Percentiles rank a stretch among this genome's conserved stretches.
Conservation (phyloP, 2,329 filamentous ascomycete species). For the Verticillium longisporum region DNA sequence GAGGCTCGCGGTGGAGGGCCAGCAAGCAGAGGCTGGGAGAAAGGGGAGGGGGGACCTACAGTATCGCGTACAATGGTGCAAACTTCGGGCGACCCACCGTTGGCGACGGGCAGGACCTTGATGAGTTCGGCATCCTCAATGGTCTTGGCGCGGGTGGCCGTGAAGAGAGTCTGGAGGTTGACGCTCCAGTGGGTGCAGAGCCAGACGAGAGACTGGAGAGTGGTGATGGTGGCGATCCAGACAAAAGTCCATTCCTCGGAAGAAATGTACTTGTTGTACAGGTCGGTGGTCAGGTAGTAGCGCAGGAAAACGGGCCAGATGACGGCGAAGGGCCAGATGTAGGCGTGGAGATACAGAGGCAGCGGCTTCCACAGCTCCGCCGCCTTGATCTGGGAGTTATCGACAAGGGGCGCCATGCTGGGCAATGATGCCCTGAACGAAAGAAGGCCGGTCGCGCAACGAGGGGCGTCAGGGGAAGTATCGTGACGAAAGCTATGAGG, state of each 20-base stretch:
- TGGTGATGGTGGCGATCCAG: slow-evolving; percentile 83
- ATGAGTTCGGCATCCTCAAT: slow-evolving; percentile 75
- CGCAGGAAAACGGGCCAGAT: slow-evolving; percentile 89
- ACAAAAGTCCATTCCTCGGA: slow-evolving; percentile 98
- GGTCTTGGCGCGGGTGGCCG: slow-evolving; percentile 61
- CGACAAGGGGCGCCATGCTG: slow-evolving; percentile 73
- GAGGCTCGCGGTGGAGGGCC: background rate
- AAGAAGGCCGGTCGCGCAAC: background rate
- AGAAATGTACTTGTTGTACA: slow-evolving; percentile 86
- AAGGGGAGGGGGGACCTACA: slow-evolving; percentile 26
- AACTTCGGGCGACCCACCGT: slow-evolving; percentile 85
- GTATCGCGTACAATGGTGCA: slow-evolving; percentile 73
- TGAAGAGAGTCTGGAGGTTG: slow-evolving; percentile 75
- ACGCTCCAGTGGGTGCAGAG: slow-evolving; percentile 98
- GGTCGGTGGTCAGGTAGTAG: slow-evolving; percentile 74
- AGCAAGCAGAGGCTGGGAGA: background rate
- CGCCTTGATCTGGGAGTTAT: slow-evolving; percentile 82
- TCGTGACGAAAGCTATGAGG: background rate
- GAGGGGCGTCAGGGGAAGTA: background rate
- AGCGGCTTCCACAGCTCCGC: slow-evolving; percentile 86
- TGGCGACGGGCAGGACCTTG: slow-evolving; percentile 85
- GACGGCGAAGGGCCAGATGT: slow-evolving; percentile 88
- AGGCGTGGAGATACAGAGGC: slow-evolving; percentile 72
- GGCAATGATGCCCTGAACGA: background rate
- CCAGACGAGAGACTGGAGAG: slow-evolving; percentile 83